Conservation (phyloP, 768 basidiomycete genomes). For the Tubosaeta sp. region DNA sequence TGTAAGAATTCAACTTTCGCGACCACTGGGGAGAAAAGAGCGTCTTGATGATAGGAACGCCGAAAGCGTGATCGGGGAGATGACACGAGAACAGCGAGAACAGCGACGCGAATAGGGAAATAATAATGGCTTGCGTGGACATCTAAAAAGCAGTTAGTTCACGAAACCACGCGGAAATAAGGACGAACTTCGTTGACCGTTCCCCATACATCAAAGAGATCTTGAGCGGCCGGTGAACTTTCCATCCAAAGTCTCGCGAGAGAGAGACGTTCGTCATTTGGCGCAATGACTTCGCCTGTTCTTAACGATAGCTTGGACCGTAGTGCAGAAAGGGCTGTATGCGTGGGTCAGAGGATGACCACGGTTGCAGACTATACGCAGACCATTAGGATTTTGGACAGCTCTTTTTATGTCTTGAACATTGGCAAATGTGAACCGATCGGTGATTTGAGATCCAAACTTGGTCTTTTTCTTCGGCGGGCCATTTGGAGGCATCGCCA, state of each 20-base stretch:
- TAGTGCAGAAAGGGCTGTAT: slow-evolving; percentile 45
- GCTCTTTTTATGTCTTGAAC: slow-evolving; percentile 22
- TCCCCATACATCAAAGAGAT: slow-evolving; percentile 65
- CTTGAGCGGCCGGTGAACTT: slow-evolving; percentile 48
- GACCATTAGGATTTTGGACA: slow-evolving; percentile 20
- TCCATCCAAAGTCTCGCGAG: slow-evolving; percentile 64
- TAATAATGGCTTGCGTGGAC: slow-evolving; percentile 39
- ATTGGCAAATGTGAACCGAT: slow-evolving; percentile 15
- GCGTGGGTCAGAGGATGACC: neutral
- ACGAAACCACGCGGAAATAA: neutral
- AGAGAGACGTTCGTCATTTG: slow-evolving; percentile 56
- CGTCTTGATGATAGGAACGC: slow-evolving; percentile 57
- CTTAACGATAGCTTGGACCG: slow-evolving; percentile 53
- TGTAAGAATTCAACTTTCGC: slow-evolving; percentile 56
- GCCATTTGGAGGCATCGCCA: slow-evolving; percentile 14
- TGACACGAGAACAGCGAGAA: slow-evolving; percentile 62
- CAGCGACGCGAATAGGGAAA: slow-evolving; percentile 56
- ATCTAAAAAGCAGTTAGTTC: slow-evolving; percentile 29
- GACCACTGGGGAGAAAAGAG: slow-evolving; percentile 54
- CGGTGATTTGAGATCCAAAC: slow-evolving; percentile 2
- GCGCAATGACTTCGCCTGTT: slow-evolving; percentile 44
- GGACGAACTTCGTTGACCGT: slow-evolving; percentile 43
- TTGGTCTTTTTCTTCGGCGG: slow-evolving; percentile 25
- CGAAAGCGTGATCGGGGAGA: slow-evolving; percentile 61
- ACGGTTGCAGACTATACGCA: neutral